Base-by-base conservation (phyloP, 192 early-diverging fungal genomes). In the Tieghemiomyces parasiticus region DNA sequence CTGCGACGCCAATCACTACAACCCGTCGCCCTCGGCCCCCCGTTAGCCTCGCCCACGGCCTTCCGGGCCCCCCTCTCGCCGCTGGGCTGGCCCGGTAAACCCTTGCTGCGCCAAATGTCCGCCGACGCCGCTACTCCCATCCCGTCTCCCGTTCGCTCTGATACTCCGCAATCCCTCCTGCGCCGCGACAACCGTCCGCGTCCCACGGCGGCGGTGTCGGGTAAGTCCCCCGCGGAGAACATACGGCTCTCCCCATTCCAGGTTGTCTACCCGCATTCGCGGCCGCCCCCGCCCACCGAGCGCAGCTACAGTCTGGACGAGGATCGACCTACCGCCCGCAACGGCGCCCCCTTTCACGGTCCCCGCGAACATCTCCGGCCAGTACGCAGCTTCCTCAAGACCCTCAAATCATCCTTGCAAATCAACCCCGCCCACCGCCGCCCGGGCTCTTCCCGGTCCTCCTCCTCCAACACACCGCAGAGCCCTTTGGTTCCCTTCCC, bases 251-350 rank as follows among this genome's bases (percentile, higher is more conserved):
- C 55, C 2, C 55, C 55, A 19, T 58, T 58, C 26, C 55, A 58
- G 3, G 55, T 58, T 19, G 34, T 58, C 0, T 58, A 58, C 35
- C 55, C 55, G n/a, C 55, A n/a, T 10, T 34, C 32, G 33, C 34
- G 55, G 22, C 55, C 30, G 8, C 32, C 32, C 20, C 35, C 24
- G n/a, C 33, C 33, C 34, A 34, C 35, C 2, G 55, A 58, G 26
- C 55, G 55, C 16, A 58, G 55, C 35, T 58, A 58, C 55, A 58
- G 55, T 26, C 32, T 58, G 55, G 55, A 58, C 35, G 55, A 58
- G 32, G 55, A 58, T 12, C 55, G 55, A 3, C 55, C 55, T 3
- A 38, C 55, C 28, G 55, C 55, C 30, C 55, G 55, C 32, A 58
- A 58, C 32, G 55, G 55, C n/a, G 35, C 32, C 22, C n/a, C 55